Evolutionary conservation across 2,329 filamentous ascomycete species (phyloP).

Genomic region (Sporothrix variecibatus): DNA sequence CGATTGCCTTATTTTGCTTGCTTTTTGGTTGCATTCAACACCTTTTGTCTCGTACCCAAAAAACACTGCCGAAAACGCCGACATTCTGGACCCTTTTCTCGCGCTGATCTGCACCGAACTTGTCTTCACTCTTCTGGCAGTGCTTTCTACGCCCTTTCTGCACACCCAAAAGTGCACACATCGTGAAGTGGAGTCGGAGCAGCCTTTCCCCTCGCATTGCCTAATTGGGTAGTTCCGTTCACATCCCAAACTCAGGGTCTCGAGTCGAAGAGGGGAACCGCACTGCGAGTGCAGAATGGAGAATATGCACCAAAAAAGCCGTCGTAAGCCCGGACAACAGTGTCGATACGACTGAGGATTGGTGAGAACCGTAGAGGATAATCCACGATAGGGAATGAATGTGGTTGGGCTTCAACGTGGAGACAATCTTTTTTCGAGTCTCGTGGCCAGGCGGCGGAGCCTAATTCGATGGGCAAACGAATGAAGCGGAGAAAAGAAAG

Average conservation of each 20-base stretch:
- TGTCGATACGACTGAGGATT: too few relatives aligned
- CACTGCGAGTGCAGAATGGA: background rate
- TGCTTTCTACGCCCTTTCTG: too few relatives aligned
- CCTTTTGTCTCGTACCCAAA: background rate
- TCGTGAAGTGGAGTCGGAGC: background rate
- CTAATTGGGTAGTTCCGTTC: conserved; percentile 1
- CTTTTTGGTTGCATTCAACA: background rate
- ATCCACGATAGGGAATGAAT: background rate
- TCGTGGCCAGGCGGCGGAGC: background rate
- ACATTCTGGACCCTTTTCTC: background rate
- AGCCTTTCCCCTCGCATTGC: background rate
- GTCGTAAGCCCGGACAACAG: background rate
- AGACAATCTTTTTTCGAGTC: background rate
- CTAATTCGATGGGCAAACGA: background rate
- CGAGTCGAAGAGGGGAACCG: background rate
- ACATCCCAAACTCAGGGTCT: background rate
- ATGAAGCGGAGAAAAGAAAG: background rate
- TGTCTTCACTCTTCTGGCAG: background rate
- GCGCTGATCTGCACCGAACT: background rate
- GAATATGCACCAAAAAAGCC: background rate
- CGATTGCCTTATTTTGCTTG: background rate
- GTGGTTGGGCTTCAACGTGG: background rate
- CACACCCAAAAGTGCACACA: background rate
- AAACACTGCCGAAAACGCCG: background rate
- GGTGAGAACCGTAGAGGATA: background rate